phyloP scores from a whole-genome alignment of 2,329 filamentous ascomycete genomes.

The Fusarium sp. region DNA sequence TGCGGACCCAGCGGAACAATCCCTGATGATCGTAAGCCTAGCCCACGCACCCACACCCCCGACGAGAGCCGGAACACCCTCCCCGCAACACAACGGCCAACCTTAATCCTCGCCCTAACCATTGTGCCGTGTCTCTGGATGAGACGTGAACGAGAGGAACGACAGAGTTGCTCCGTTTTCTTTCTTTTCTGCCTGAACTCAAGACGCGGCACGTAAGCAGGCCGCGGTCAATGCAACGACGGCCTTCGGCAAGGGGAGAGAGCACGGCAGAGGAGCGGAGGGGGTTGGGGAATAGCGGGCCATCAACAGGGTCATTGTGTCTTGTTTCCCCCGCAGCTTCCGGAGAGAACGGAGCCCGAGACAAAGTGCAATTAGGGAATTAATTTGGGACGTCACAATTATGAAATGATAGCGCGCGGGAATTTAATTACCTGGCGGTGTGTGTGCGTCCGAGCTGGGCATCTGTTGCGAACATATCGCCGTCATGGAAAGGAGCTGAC shows the following conservation, averaged over 20 bases:
- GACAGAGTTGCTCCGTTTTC: no score
- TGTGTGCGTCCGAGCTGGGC: background rate
- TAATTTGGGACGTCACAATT: conserved; percentile 31
- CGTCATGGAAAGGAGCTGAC: conserved; percentile 13
- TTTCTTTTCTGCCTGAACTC: no score
- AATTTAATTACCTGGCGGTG: background rate
- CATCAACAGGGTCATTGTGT: no score
- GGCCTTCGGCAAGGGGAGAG: background rate
- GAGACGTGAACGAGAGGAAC: background rate
- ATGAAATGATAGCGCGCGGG: conserved; percentile 9
- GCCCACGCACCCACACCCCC: no score
- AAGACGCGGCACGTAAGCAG: conserved; percentile 19
- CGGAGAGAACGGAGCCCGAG: background rate
- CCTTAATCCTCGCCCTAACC: conserved; percentile 3
- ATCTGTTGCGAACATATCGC: conserved; percentile 11
- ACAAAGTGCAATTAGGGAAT: background rate
- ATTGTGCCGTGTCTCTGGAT: conserved; percentile 10
- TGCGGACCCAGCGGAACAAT: no score
- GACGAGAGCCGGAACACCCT: background rate
- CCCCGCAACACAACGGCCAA: conserved; percentile 26
- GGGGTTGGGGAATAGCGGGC: no score
- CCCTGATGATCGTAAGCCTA: background rate
- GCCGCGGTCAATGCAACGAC: background rate
- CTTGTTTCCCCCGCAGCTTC: conserved; percentile 20
- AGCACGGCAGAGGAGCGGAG: background rate